Base-by-base conservation (phyloP, 1,284 basidiomycete genomes). In the Pseudozyma sp. region DNA sequence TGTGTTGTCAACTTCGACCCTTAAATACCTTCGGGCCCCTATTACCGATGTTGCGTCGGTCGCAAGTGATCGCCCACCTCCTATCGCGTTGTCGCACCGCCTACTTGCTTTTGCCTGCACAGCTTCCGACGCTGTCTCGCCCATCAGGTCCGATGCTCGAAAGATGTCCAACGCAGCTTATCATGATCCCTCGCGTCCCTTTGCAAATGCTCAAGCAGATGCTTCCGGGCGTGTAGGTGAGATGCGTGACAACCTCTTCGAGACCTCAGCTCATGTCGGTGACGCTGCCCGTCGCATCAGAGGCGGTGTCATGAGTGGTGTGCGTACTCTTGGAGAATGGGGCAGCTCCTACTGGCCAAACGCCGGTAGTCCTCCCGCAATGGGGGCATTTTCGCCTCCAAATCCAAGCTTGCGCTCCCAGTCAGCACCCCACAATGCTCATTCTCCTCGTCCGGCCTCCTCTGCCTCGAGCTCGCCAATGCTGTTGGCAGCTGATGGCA, bases 241-340 rank as follows among this genome's bases (percentile, higher is more conserved):
- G 50, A 62, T 70, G 63, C 67, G 72, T n/a, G 72, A 75, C 47
- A 70, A 70, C 36, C 40, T 75, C 21, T 59, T 75, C 40, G 72
- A 75, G 47, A 75, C 72, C 11, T 75, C 72, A 12, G 63, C 72
- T 0, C 63, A 75, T 10, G 57, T 75, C 2, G 68, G 72, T 18
- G 72, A 75, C n/a, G 60, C 68, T 25, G 72, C 72, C 18, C 72
- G 72, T 31, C 68, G 72, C 50, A 57, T 75, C n/a, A 38, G 67
- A 19, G 67, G 67, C n/a, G 67, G 67, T 39, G 72, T 75, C 54
- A 50, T 75, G 50, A 75, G 59, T 44, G 72, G 72, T 40, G 64
- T 75, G 3, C 67, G 72, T 12, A 70, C 67, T 7, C 59, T 75
- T 11, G 72, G 72, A 19, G 72, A 75, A 39, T 75, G 72, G 72